Conservation (phyloP, 805 yeast genomes). For the Nakazawaea ambrosiae region DNA sequence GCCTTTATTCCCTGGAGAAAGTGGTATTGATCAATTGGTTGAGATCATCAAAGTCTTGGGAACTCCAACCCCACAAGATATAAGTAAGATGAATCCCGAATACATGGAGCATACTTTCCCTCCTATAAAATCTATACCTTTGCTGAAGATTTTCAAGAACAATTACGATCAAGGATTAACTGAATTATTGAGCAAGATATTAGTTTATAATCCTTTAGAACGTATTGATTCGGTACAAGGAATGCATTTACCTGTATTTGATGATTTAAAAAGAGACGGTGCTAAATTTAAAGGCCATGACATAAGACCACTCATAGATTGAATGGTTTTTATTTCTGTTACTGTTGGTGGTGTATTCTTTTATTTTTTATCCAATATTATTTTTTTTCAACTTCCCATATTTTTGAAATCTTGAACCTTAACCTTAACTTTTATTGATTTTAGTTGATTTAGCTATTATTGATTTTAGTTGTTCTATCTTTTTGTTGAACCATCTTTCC, state of each 20-base stretch:
- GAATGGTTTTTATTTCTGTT: background rate
- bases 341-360: background rate
- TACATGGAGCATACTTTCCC: conserved; percentile 98
- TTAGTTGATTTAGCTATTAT: too few species aligned
- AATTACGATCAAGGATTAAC: conserved; percentile 46
- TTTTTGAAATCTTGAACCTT: too few species aligned
- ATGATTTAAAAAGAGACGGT: conserved; percentile 35
- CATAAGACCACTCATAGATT: conserved; percentile 35
- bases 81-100: conserved; percentile 90
- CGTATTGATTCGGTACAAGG: conserved; percentile 55
- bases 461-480: too few species aligned
- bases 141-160: conserved; percentile 53
- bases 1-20: conserved; percentile 96
- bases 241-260: conserved; percentile 46
- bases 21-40: conserved; percentile 94
- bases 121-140: conserved; percentile 68
- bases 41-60: conserved; percentile 95
- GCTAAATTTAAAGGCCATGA: conserved; percentile 21
- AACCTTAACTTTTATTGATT: too few species aligned
- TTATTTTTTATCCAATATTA: background rate
- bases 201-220: conserved; percentile 63
- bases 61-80: conserved; percentile 90
- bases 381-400: too few species aligned
- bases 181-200: conserved; percentile 45
- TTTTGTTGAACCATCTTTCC: too few species aligned